Conservation (phyloP, 2,329 filamentous ascomycete species). For the Passalora sequoiae region DNA sequence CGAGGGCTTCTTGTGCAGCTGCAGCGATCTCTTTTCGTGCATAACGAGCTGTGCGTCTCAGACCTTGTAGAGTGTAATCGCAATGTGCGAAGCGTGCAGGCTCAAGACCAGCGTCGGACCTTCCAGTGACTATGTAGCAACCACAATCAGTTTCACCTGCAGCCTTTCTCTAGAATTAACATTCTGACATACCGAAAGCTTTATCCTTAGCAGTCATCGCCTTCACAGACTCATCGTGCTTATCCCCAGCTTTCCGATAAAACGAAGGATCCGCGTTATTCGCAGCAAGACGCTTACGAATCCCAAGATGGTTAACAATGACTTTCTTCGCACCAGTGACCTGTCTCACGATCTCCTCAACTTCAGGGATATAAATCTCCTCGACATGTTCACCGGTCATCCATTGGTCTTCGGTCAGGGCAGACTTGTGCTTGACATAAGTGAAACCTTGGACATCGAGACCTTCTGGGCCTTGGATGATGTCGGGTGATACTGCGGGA, state of each 20-base stretch:
- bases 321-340: slow-evolving; percentile 16
- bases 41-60: slow-evolving; percentile 6
- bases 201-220: too few relatives aligned
- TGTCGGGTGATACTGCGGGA: slow-evolving; percentile 10
- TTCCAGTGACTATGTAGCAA: neutral
- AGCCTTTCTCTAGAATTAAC: too few relatives aligned
- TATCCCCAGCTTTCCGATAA: too few relatives aligned
- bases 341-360: slow-evolving; percentile 11
- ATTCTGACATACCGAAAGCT: too few relatives aligned
- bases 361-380: slow-evolving; percentile 13
- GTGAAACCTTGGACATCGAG: slow-evolving; percentile 18
- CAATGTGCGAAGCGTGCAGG: slow-evolving; percentile 18
- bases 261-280: too few relatives aligned
- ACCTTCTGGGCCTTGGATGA: slow-evolving; percentile 10
- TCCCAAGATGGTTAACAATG: slow-evolving; percentile 11
- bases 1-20: slow-evolving; percentile 6
- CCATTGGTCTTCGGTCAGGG: slow-evolving; percentile 7
- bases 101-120: slow-evolving; percentile 2
- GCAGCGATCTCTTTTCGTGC: slow-evolving; percentile 13
- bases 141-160: too few relatives aligned
- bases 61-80: slow-evolving; percentile 12
- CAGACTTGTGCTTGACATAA: slow-evolving; percentile 12
- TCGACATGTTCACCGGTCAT: slow-evolving; percentile 14
- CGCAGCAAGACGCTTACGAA: slow-evolving; percentile 1
- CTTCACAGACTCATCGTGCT: too few relatives aligned